Evolutionary conservation across 2,329 filamentous ascomycete species (phyloP), one percentile per base, ranked within the genome.

Genomic region (Arthrobotrys conoides): DNA sequence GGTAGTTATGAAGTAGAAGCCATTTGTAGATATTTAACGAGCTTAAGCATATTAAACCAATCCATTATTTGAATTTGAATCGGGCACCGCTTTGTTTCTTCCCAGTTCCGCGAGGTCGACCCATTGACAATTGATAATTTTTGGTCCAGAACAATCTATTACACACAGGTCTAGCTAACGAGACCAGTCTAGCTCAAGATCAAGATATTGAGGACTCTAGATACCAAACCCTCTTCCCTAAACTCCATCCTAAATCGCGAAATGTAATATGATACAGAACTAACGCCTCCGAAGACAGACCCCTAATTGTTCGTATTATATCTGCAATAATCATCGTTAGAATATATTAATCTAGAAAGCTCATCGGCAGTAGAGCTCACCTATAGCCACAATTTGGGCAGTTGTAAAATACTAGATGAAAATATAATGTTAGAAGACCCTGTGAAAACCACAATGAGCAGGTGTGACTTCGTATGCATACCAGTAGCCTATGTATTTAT

Each of bases 351-450:
- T 41, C 3, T 1, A n/a, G 3, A n/a, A 3, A 14, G 9, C 3
- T 41, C 16, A 41, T 41, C 16, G 5, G 10, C 5, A 41, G 2
- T 18, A 16, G 1, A 33, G 27, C 30, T 18, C 51, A 78, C 75
- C 63, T 72, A 24, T 78, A 69, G 8, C 64, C 69, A 20, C 75
- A 78, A 30, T 78, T 72, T 3, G 75, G 75, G 38, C 75, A 78
- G 10, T 57, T 78, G 18, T 78, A 78, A 36, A 78, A 78, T 55
- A 78, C 75, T 78, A 51, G 14, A 51, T 3, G 5, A 46, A 2
- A 3, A 5, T 14, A 57, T 0, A 14, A 79, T 79, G 36, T 82
- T 79, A 67, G 71, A 79, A 78, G 72, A 81, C 53, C 76, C 76
- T 6, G 72, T 22, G 20, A 14, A 6, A 24, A 51, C 0, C 2